phyloP scores from a whole-genome alignment of 192 early-diverging fungal genomes.

The Gryganskiella cystojenkinii region DNA sequence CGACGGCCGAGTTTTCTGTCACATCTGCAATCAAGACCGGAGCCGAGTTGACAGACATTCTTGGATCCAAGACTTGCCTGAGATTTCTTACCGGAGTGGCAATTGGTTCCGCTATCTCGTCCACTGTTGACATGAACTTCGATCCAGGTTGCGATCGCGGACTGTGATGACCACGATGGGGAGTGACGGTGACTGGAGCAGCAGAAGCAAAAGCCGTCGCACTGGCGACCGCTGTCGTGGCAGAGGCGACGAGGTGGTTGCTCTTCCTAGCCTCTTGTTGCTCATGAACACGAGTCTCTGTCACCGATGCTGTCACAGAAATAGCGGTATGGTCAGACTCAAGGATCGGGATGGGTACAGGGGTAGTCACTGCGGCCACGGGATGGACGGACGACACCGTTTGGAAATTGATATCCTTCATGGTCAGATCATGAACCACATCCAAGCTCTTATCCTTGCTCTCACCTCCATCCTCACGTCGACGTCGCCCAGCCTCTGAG shows the following conservation, averaged over 20 bases:
- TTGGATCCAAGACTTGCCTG: slow-evolving; percentile 12
- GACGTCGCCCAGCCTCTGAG: not conserved
- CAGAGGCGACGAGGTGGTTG: too few relatives aligned
- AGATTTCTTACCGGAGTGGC: not conserved
- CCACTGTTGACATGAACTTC: too few relatives aligned
- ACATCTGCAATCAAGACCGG: slow-evolving; percentile 2
- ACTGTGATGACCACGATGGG: too few relatives aligned
- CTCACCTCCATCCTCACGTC: not conserved
- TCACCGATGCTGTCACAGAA: not conserved
- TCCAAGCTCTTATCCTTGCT: not conserved
- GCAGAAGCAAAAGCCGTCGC: too few relatives aligned
- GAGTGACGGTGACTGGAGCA: too few relatives aligned
- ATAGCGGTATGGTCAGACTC: not conserved
- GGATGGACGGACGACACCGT: slow-evolving; percentile 10
- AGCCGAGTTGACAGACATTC: not conserved
- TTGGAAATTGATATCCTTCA: slow-evolving; percentile 52
- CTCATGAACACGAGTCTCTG: not conserved
- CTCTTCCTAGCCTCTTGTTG: too few relatives aligned
- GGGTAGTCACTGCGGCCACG: not conserved
- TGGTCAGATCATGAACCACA: slow-evolving; percentile 36
- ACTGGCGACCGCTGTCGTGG: too few relatives aligned
- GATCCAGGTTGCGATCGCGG: too few relatives aligned
- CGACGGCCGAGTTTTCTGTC: not conserved
- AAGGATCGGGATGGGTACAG: not conserved
- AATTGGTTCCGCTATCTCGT: too few relatives aligned